These are phyloP conservation scores for Apiospora hydei DNA, from an alignment of 2,329 filamentous ascomycete genomes.

Conservation along the genomic window DNA sequence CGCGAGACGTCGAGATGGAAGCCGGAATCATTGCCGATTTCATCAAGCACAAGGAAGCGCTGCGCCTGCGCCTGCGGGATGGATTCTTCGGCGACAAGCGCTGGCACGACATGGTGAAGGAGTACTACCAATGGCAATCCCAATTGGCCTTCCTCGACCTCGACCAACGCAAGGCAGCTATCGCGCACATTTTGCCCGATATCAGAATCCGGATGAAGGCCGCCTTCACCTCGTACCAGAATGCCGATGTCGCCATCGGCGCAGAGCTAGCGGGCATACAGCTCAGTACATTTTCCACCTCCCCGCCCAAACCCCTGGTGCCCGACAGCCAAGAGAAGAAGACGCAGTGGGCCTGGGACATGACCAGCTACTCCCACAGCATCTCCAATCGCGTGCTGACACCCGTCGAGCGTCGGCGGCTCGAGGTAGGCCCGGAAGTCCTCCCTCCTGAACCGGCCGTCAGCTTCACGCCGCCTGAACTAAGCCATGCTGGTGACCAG, in stretches of 20 bases:
- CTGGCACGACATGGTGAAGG: background rate
- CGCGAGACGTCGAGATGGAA: background rate
- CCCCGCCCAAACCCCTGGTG: background rate
- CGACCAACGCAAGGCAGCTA: background rate
- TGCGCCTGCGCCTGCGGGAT: background rate
- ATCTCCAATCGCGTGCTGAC: background rate
- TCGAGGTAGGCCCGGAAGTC: background rate
- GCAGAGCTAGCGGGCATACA: background rate
- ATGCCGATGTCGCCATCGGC: background rate
- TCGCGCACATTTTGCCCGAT: background rate
- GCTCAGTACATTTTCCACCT: background rate
- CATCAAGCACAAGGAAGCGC: constrained; percentile 3
- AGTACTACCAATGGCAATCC: background rate
- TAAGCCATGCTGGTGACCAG: background rate
- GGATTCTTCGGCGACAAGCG: background rate
- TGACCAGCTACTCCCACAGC: background rate
- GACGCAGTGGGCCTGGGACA: background rate
- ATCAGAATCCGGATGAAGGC: background rate
- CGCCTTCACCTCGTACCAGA: too few species aligned
- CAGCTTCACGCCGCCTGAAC: background rate
- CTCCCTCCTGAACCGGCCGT: background rate
- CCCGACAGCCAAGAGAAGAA: background rate
- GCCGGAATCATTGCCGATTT: background rate
- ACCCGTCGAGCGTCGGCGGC: background rate
- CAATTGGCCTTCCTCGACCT: background rate